These are phyloP conservation scores for Lipomyces japonicus DNA, from an alignment of 805 yeast genomes.

Conservation along the genomic window DNA sequence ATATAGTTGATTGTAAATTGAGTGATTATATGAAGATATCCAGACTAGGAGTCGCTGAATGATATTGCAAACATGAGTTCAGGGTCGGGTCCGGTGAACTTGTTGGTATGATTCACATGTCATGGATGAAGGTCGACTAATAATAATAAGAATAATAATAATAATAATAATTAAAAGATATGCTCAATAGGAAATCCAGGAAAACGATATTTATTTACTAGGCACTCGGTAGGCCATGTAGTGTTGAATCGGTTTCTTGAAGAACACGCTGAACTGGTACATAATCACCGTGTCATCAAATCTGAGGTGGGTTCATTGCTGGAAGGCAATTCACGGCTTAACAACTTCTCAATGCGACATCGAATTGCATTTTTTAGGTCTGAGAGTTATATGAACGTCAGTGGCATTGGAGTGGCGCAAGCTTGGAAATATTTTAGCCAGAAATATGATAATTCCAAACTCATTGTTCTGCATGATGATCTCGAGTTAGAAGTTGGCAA, in stretches of 20 bases:
- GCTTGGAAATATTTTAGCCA: constrained; percentile 44
- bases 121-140: not conserved
- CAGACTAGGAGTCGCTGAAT: too few species aligned
- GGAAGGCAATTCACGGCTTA: constrained; percentile 33
- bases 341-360: constrained; percentile 22
- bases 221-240: constrained; percentile 77
- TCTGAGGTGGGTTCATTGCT: constrained; percentile 14
- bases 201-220: constrained; percentile 52
- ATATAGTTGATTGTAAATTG: too few species aligned
- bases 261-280: constrained; percentile 8
- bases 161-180: constrained; percentile 20
- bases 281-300: constrained; percentile 10
- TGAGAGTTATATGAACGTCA: constrained; percentile 63
- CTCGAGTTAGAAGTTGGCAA: constrained; percentile 63
- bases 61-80: too few species aligned
- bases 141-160: too few species aligned
- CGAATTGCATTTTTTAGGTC: constrained; percentile 48
- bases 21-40: too few species aligned
- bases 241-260: constrained; percentile 41
- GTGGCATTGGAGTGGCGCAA: constrained; percentile 55
- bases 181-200: constrained; percentile 79
- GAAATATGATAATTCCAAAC: constrained; percentile 38
- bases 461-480: constrained; percentile 77
- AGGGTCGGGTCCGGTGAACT: constrained; percentile 1
- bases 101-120: not conserved